Percentiles rank a stretch among this genome's conserved stretches.
These are phyloP conservation scores for Blastobotrys elegans DNA, from an alignment of 1,139 yeast species.

Conservation along the genomic window DNA sequence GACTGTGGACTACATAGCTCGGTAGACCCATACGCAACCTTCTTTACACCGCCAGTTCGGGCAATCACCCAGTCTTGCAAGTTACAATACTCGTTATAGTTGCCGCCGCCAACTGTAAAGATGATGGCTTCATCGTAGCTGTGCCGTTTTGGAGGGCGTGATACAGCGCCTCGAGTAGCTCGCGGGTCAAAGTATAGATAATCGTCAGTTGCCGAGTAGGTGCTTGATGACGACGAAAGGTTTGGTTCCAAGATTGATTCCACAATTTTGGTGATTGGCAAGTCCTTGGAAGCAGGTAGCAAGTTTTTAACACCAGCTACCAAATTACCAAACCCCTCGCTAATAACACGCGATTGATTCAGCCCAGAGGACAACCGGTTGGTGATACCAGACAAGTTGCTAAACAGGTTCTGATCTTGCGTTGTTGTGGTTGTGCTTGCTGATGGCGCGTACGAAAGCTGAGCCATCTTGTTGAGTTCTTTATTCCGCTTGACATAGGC, in stretches of 20 bases:
- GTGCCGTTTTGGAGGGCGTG: conserved; percentile 84
- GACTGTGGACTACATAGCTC: conserved; percentile 70
- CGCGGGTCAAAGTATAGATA: conserved; percentile 88
- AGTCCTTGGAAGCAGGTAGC: conserved; percentile 78
- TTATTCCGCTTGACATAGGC: conserved; percentile 73
- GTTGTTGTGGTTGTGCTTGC: conserved; percentile 13
- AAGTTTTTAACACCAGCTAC: conserved; percentile 84
- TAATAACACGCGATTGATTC: conserved; percentile 43
- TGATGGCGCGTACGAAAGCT: conserved; percentile 27
- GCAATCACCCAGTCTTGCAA: conserved; percentile 77
- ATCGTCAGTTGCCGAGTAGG: conserved; percentile 59
- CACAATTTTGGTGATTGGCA: conserved; percentile 85
- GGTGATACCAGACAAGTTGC: conserved; percentile 72
- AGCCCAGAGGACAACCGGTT: conserved; percentile 65
- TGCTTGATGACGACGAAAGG: conserved; percentile 42
- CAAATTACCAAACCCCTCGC: conserved; percentile 88
- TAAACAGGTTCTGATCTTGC: conserved; percentile 42
- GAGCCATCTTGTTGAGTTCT: conserved; percentile 67
- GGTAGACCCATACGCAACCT: conserved; percentile 83
- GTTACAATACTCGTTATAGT: conserved; percentile 88
- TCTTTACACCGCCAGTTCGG: conserved; percentile 36
- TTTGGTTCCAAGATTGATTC: conserved; percentile 89
- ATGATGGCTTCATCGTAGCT: conserved; percentile 76
- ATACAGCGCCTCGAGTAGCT: conserved; percentile 77
- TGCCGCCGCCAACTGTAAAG: conserved; percentile 96